Evolutionary conservation across 805 yeast genomes (phyloP).

Genomic region (Starmera pachycereana): DNA sequence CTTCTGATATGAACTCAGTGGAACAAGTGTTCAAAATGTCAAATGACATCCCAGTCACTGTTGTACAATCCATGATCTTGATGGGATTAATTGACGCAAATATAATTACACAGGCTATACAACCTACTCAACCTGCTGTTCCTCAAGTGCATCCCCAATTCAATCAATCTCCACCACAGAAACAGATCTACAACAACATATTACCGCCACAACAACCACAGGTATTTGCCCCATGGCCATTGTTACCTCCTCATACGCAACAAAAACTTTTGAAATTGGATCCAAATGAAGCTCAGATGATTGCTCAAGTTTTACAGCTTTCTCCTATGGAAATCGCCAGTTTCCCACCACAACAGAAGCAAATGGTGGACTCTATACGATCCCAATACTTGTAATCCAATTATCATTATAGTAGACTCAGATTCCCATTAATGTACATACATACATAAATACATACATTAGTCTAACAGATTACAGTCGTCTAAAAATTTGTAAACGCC

Average conservation of each 20-base stretch:
- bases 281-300: conserved; percentile 46
- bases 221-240: conserved; percentile 32
- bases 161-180: conserved; percentile 6
- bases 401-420: too few relatives aligned
- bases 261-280: conserved; percentile 41
- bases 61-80: conserved; percentile 62
- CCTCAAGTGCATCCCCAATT: conserved; percentile 11
- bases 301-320: conserved; percentile 37
- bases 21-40: conserved; percentile 41
- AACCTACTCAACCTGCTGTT: conserved; percentile 9
- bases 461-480: too few relatives aligned
- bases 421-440: too few relatives aligned
- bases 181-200: conserved; percentile 2
- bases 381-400: conserved; percentile 35
- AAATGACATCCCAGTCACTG: conserved; percentile 51
- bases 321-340: conserved; percentile 31
- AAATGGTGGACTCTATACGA: conserved; percentile 45
- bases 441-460: too few relatives aligned
- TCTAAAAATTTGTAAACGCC: too few relatives aligned
- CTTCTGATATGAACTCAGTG: conserved; percentile 29
- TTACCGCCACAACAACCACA: conserved; percentile 5
- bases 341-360: conserved; percentile 35
- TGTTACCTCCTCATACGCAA: conserved; percentile 37
- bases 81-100: conserved; percentile 70
- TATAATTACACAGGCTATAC: conserved; percentile 48